A percentile compares a stretch with the other conserved stretches of the same genome.
Evolutionary conservation across 31 red algal species (phyloP).

Genomic region (Bonnemaisonia californica): DNA sequence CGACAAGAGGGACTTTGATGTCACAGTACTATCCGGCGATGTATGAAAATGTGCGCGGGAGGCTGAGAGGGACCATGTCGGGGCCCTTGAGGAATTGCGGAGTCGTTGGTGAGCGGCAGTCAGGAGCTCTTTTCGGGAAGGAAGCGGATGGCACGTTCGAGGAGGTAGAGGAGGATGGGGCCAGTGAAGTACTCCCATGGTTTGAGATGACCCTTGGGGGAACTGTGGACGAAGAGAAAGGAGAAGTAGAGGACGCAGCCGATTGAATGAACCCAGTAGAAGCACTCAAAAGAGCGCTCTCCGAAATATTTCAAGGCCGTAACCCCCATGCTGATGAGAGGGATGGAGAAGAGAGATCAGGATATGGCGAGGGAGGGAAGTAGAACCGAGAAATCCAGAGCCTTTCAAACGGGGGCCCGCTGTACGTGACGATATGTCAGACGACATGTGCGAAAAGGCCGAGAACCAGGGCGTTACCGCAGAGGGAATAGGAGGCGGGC

Average conservation of each 20-base stretch:
- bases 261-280: constrained; percentile 61
- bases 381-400: constrained; percentile 33
- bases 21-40: constrained; percentile 80
- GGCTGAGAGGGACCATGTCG: constrained; percentile 62
- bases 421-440: constrained; percentile 58
- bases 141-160: constrained; percentile 54
- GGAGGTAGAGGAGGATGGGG: constrained; percentile 62
- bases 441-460: constrained; percentile 39
- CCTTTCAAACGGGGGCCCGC: too few species aligned
- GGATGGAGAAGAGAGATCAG: constrained; percentile 39
- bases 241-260: constrained; percentile 61
- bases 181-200: constrained; percentile 68
- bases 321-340: constrained; percentile 43
- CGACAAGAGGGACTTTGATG: constrained; percentile 76
- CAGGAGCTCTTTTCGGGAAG: constrained; percentile 46
- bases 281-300: constrained; percentile 53
- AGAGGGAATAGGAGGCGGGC: constrained; percentile 73
- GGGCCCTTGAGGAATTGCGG: constrained; percentile 45
- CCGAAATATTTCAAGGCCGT: constrained; percentile 39
- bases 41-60: constrained; percentile 75
- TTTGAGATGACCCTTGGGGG: constrained; percentile 41
- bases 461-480: constrained; percentile 38
- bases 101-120: constrained; percentile 24
- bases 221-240: constrained; percentile 62
- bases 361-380: constrained; percentile 44